phyloP scores from a whole-genome alignment of 495 filamentous ascomycete species.

The Aspergillus mulundensis region DNA sequence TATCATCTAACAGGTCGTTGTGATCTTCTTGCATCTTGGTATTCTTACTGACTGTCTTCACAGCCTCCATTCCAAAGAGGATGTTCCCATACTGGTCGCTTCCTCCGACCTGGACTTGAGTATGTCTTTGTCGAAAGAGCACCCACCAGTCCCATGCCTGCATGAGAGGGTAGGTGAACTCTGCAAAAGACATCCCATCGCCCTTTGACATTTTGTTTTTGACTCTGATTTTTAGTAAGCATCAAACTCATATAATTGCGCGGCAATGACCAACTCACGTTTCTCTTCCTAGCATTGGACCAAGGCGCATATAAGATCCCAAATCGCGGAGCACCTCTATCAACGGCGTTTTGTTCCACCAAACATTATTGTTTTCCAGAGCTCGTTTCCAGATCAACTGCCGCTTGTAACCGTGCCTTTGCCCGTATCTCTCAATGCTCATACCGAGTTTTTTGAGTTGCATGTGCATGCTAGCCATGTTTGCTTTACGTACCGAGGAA shows the following conservation, averaged over 20 bases:
- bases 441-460: conserved; percentile 76
- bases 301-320: conserved; percentile 68
- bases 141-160: conserved; percentile 98
- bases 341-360: conserved; percentile 68
- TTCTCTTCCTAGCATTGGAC: conserved; percentile 83
- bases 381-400: conserved; percentile 60
- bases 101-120: conserved; percentile 85
- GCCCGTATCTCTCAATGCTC: conserved; percentile 61
- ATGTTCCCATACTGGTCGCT: conserved; percentile 98
- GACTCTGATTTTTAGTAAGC: conserved; percentile 54
- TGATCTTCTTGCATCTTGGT: conserved; percentile 27
- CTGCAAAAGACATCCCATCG: conserved; percentile 88
- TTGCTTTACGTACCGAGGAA: conserved; percentile 54
- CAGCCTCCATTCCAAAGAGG: conserved; percentile 77
- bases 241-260: neutral
- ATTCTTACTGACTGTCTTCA: conserved; percentile 65
- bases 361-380: conserved; percentile 72
- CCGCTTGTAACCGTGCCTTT: conserved; percentile 56
- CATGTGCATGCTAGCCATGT: conserved; percentile 70
- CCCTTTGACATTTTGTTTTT: conserved; percentile 73
- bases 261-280: conserved; percentile 56
- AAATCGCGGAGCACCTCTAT: conserved; percentile 69
- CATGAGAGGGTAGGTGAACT: conserved; percentile 89
- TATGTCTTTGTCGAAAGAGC: conserved; percentile 61
- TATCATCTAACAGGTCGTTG: conserved; percentile 27